phyloP scores from a whole-genome alignment of 495 filamentous ascomycete genomes.

The Trichoderma reesei region DNA sequence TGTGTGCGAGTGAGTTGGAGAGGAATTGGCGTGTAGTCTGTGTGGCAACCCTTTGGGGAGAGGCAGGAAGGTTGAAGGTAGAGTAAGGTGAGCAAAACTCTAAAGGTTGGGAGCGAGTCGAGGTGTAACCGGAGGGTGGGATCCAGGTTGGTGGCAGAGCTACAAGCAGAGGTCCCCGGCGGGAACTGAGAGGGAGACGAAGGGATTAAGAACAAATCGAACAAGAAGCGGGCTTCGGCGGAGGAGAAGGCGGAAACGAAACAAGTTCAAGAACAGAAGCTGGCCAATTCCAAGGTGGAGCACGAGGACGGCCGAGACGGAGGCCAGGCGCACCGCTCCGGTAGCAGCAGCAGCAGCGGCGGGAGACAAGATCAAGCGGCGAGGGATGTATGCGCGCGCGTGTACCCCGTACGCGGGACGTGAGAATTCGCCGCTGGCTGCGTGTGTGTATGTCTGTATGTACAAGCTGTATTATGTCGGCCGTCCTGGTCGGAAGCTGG shows the following conservation, averaged over 20 bases:
- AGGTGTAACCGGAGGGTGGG: background rate
- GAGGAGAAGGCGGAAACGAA: slow-evolving; percentile 7
- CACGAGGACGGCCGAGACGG: slow-evolving; percentile 8
- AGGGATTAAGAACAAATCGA: slow-evolving; percentile 7
- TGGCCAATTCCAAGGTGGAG: slow-evolving; percentile 2
- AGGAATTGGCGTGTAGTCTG: slow-evolving; percentile 10
- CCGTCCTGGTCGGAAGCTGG: slow-evolving; percentile 2
- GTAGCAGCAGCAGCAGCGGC: slow-evolving; percentile 6
- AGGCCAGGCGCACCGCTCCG: slow-evolving; percentile 7
- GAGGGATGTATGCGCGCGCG: slow-evolving; percentile 9
- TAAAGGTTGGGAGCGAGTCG: background rate
- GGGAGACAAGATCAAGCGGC: slow-evolving; percentile 3
- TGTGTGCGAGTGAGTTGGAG: background rate
- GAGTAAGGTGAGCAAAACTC: background rate
- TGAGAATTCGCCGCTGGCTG: background rate
- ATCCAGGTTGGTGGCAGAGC: background rate
- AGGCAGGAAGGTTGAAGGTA: background rate
- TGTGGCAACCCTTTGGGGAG: slow-evolving; percentile 12
- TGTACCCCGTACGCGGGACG: slow-evolving; percentile 7
- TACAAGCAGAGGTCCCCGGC: background rate
- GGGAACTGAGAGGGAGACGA: background rate
- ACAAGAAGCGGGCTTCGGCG: slow-evolving; percentile 7
- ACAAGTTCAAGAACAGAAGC: slow-evolving; percentile 9
- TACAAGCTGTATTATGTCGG: background rate
- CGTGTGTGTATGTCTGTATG: slow-evolving; percentile 1